These are phyloP conservation scores for Talaromyces wortmannii DNA, from an alignment of 495 filamentous ascomycete species.

Conservation along the genomic window DNA sequence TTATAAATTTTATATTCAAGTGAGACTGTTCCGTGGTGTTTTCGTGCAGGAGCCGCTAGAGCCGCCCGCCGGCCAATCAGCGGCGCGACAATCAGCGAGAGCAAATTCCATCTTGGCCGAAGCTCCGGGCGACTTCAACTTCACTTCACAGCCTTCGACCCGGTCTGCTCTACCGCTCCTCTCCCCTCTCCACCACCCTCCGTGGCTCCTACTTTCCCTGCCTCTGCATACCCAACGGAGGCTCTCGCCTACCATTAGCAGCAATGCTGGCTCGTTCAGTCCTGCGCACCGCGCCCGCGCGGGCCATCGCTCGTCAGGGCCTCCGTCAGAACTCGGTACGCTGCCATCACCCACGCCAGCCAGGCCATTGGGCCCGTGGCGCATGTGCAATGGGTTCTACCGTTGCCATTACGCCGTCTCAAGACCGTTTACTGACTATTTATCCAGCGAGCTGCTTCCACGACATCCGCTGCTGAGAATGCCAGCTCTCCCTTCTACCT, in stretches of 20 bases:
- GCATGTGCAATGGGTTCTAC: constrained; percentile 23
- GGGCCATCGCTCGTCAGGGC: constrained; percentile 55
- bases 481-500: constrained; percentile 48
- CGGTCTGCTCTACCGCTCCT: background rate
- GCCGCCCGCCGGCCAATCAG: constrained; percentile 2
- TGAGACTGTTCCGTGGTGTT: constrained; percentile 2
- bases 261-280: constrained; percentile 80
- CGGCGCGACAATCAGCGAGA: constrained; percentile 4
- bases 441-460: constrained; percentile 38
- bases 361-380: constrained; percentile 22
- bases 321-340: constrained; percentile 46
- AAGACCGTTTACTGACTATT: constrained; percentile 17
- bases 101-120: constrained; percentile 5
- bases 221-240: background rate
- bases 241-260: constrained; percentile 21
- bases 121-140: constrained; percentile 6
- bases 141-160: background rate
- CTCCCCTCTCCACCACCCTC: background rate
- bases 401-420: background rate
- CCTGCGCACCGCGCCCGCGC: constrained; percentile 71
- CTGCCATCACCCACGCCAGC: constrained; percentile 11
- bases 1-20: too few relatives aligned
- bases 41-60: constrained; percentile 1
- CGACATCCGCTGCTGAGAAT: constrained; percentile 40
- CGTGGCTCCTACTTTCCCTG: background rate